Base-by-base conservation (phyloP, 2,329 filamentous ascomycete genomes). In the Apiospora phragmitis region DNA sequence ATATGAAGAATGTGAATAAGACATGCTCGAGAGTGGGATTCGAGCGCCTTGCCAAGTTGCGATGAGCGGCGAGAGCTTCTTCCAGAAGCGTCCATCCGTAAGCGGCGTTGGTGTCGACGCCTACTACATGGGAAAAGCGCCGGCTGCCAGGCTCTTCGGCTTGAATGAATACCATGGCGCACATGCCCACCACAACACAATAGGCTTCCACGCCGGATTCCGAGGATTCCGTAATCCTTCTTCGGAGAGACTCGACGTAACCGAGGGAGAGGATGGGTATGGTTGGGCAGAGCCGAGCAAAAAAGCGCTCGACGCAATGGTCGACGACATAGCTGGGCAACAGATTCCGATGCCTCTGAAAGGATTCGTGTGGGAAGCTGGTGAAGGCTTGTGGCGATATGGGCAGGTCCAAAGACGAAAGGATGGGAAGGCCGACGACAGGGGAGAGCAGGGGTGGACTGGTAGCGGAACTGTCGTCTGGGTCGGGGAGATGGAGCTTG, bases 1-100 rank as follows among this genome's bases (percentile, higher is more conserved):
- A 85, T 24, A 85, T 78, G 67, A 85, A 84, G 72, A 85, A 85
- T 1, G 80, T 79, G 14, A 84, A 75, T 6, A 85, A 77, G 16
- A 83, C 81, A 43, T 80, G 78, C 51, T 84, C 80, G 12, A 85
- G 76, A 3, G 77, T 80, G 0, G 83, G 81, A 5, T 77, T 81
- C 16, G 80, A 78, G 38, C 76, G 77, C 3, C 80, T 76, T 0
- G 78, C 78, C 0, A 81, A 74, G 41, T 76, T 74, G 47, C 81
- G 79, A 65, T 84, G 79, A 0, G 79, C 76, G 0, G 78, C 75
- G 59, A 82, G 73, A 0, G 79, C 80, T 38, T 81, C 77, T 18
- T 83, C 81, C 11, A 85, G 77, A 2, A 85, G 78, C 49, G 78
- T 72, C 29, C 79, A 78, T 45, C 82, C 83, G 66, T 83, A 83